phyloP scores from a whole-genome alignment of 2,329 filamentous ascomycete species.

The Bipolaris zeicola region DNA sequence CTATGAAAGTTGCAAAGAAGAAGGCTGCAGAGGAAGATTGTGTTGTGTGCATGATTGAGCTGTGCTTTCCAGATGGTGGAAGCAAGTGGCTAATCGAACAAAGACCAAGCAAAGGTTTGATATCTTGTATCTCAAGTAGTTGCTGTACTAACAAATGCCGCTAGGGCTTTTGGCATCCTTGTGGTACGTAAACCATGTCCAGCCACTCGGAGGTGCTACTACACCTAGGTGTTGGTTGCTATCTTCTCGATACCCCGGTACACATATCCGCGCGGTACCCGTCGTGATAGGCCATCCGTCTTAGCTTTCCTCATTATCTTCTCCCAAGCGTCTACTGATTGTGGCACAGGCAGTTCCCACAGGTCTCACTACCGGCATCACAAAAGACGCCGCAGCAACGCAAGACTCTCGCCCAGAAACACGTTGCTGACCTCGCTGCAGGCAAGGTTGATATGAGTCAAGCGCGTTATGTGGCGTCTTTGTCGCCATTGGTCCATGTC shows the following conservation, averaged over 20 bases:
- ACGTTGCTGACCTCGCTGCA: slow-evolving; percentile 25
- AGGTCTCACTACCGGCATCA: slow-evolving; percentile 25
- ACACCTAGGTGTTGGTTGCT: background rate
- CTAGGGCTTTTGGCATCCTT: slow-evolving; percentile 35
- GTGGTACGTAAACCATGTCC: slow-evolving; percentile 26
- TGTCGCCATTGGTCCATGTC: slow-evolving; percentile 41
- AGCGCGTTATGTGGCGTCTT: slow-evolving; percentile 24
- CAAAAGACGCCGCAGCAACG: slow-evolving; percentile 27
- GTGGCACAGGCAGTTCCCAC: slow-evolving; percentile 42
- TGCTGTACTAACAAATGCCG: slow-evolving; percentile 4
- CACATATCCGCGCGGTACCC: slow-evolving; percentile 1
- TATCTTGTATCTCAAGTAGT: background rate
- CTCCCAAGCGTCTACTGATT: slow-evolving; percentile 13
- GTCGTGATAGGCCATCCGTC: slow-evolving; percentile 5
- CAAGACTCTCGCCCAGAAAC: slow-evolving; percentile 30
- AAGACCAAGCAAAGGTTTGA: slow-evolving; percentile 42
- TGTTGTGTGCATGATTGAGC: slow-evolving; percentile 41
- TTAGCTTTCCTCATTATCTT: slow-evolving; percentile 2
- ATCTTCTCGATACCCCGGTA: background rate
- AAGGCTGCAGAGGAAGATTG: slow-evolving; percentile 42
- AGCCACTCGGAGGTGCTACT: background rate
- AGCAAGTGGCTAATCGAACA: slow-evolving; percentile 46
- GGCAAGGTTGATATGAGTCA: slow-evolving; percentile 22
- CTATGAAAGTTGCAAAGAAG: slow-evolving; percentile 44
- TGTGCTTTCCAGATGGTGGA: slow-evolving; percentile 8